phyloP scores from a whole-genome alignment of 805 yeast genomes.

The Lipomyces yamadae region DNA sequence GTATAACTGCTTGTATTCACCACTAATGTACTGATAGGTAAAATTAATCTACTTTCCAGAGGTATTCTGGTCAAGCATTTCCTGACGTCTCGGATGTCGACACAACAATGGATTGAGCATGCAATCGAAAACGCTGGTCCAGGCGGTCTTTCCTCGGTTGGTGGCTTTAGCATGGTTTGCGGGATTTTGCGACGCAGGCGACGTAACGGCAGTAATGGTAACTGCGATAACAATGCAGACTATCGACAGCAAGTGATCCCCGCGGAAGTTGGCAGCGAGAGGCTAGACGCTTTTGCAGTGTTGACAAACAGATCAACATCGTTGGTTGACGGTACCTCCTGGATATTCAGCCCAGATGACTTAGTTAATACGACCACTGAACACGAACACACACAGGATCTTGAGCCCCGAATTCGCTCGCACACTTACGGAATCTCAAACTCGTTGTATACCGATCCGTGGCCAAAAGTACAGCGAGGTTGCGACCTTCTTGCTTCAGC shows the following conservation, averaged over 20 bases:
- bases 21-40: conserved; percentile 5
- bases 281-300: conserved; percentile 40
- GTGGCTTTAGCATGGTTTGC: conserved; percentile 67
- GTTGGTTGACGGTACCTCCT: conserved; percentile 23
- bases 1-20: neutral
- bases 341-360: conserved; percentile 23
- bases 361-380: conserved; percentile 16
- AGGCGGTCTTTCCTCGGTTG: conserved; percentile 50
- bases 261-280: conserved; percentile 15
- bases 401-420: conserved; percentile 26
- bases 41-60: conserved; percentile 51
- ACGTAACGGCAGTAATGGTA: conserved; percentile 5
- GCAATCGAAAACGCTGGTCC: conserved; percentile 41
- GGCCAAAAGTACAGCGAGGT: conserved; percentile 75
- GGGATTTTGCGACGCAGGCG: conserved; percentile 51
- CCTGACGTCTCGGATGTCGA: conserved; percentile 46
- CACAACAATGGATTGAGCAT: conserved; percentile 54
- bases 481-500: conserved; percentile 48
- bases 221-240: conserved; percentile 6
- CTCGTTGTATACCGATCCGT: conserved; percentile 66
- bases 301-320: conserved; percentile 40
- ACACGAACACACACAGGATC: neutral
- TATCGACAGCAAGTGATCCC: conserved; percentile 36
- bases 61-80: conserved; percentile 58
- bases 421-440: conserved; percentile 67